phyloP scores from a whole-genome alignment of 73 alveolate genomes.

The Tetrahymena borealis region DNA sequence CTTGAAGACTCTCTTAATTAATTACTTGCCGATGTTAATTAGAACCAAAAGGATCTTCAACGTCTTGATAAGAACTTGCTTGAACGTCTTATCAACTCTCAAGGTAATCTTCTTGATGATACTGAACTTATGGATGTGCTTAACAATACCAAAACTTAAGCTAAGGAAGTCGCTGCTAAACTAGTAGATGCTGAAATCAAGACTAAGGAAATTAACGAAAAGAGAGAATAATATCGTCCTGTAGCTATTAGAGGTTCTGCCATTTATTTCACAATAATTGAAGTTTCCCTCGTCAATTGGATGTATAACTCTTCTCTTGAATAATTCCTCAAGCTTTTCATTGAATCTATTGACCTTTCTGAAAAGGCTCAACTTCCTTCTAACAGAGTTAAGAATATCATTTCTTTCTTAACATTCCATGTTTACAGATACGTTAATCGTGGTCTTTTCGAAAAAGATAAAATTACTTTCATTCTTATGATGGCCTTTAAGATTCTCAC shows the following conservation, averaged over 20 bases:
- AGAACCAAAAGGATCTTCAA: conserved; percentile 67
- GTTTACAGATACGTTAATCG: conserved; percentile 98
- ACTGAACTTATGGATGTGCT: conserved; percentile 97
- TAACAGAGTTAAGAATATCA: conserved; percentile 89
- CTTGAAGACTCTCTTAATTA: conserved; percentile 96
- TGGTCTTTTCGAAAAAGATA: conserved; percentile 99
- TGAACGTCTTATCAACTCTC: conserved; percentile 94
- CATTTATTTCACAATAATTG: conserved; percentile 91
- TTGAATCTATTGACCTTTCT: conserved; percentile 87
- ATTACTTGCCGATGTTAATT: conserved; percentile 64
- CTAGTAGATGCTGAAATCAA: conserved; percentile 95
- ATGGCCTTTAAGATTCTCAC: conserved; percentile 94
- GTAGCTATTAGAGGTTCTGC: conserved; percentile 99
- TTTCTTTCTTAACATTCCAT: conserved; percentile 70
- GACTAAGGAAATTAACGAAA: conserved; percentile 95
- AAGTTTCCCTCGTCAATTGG: conserved; percentile 94
- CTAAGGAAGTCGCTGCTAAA: conserved; percentile 97
- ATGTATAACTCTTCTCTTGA: conserved; percentile 99
- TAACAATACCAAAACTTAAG: conserved; percentile 96
- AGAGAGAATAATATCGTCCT: conserved; percentile 98
- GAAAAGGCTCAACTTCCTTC: conserved; percentile 80
- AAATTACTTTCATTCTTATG: conserved; percentile 95
- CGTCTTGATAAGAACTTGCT: conserved; percentile 54
- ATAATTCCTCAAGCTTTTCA: conserved; percentile 97
- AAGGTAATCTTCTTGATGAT: conserved; percentile 98